Conservation (phyloP, 306 rosid species). For the Acacia acuminata region DNA sequence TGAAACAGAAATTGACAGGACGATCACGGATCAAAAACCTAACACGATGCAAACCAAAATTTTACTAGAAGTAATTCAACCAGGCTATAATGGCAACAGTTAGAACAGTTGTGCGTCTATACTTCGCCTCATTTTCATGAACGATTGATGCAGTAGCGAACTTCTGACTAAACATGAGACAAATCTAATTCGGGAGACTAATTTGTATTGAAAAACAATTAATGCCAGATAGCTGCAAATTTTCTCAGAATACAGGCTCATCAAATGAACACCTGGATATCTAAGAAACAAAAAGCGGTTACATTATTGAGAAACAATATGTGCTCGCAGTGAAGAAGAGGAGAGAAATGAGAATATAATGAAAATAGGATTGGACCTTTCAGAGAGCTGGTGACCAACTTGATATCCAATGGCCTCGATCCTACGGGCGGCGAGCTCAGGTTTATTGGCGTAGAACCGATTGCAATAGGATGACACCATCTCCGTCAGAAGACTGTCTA, state of each 20-base stretch:
- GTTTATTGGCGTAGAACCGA: conserved; percentile 86
- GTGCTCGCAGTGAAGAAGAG: background rate
- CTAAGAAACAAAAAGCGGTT: background rate
- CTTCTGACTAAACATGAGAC: background rate
- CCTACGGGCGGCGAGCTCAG: conserved; percentile 93
- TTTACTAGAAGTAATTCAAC: background rate
- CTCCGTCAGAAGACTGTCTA: conserved; percentile 83
- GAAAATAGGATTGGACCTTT: conserved; percentile 55
- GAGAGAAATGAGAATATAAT: background rate
- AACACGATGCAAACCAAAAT: background rate
- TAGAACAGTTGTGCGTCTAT: background rate
- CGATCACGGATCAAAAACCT: background rate
- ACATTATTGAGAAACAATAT: background rate
- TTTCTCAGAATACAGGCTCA: background rate
- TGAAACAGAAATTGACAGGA: background rate
- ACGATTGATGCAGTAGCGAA: background rate
- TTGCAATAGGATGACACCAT: conserved; percentile 84
- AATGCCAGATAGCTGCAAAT: background rate
- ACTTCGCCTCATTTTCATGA: background rate
- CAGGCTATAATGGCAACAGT: background rate
- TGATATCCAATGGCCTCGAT: conserved; percentile 98
- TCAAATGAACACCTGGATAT: background rate
- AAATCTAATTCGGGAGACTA: background rate
- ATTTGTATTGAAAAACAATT: background rate
- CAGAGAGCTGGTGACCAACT: conserved; percentile 98